Evolutionary conservation across 1,284 basidiomycete genomes (phyloP), one percentile per base, ranked within the genome.

Genomic region (Ceratobasidium sp.): DNA sequence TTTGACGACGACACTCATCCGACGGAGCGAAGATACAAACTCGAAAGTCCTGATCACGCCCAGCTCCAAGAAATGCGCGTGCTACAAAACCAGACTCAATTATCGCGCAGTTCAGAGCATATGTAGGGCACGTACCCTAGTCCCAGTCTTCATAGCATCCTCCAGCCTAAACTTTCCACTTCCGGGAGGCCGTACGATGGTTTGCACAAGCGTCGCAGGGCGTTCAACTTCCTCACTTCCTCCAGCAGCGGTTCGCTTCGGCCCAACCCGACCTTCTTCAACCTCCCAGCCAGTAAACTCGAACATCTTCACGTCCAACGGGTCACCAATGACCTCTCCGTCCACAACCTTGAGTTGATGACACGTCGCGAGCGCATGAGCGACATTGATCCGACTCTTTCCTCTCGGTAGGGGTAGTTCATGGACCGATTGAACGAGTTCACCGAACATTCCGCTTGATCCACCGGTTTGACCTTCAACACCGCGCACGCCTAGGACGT

Each of bases 1-100:
- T 81, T 98, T 99, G 77, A 98, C 97, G 71, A 99, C 89, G 32
- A 99, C 97, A 75, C 95, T 97, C 97, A 99, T 99, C 64, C 97
- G 85, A 41, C 97, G 88, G 23, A 99, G 85, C 4, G 92, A 85
- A 1, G 96, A 98, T 2, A 97, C 94, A 79, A 99, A 99, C 79
- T 99, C 97, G 78, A 97, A 99, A 0, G 93, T 95, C 45, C 96
- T 86, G 73, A 99, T 94, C 32, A 99, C 97, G 46, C 97, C 97
- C 64, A 98, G 83, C 81, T 99, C 97, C 30, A 99, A 84, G 82
- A 97, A 98, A 80, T 97, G 93, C 0, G 96, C 94, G 77, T 94
- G 94, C 90, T 97, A 77, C n/a, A 64, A 14, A 39, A 26, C 18
- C 41, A 32, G 26, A 64, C 46, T 62, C 34, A 21, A 71, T 75